A percentile compares a stretch with the other conserved stretches of the same genome.
phyloP scores from a whole-genome alignment of 106 monocot species.

The Acanthochlamys bracteata region DNA sequence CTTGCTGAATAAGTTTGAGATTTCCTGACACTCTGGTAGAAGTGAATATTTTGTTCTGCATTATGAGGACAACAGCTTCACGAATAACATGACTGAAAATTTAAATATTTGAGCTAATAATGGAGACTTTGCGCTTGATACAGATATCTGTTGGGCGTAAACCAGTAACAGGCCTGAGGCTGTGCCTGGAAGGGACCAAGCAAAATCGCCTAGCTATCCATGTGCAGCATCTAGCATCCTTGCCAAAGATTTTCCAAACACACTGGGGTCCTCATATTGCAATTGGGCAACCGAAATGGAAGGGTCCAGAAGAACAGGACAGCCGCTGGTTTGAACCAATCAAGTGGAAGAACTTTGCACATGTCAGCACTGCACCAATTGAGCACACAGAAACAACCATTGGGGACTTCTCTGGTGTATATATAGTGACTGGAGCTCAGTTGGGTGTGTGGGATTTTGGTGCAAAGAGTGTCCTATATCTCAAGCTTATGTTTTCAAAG shows the following conservation, averaged over 20 bases:
- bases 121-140: slow-evolving; percentile 4
- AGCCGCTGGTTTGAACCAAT: slow-evolving; percentile 97
- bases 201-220: slow-evolving; percentile 76
- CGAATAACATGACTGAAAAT: background rate
- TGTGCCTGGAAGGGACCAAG: slow-evolving; percentile 70
- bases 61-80: background rate
- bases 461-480: slow-evolving; percentile 71
- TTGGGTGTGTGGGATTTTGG: slow-evolving; percentile 95
- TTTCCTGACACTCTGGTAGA: background rate
- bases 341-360: slow-evolving; percentile 92
- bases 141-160: slow-evolving; percentile 84
- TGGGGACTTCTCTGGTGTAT: slow-evolving; percentile 72
- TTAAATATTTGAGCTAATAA: background rate
- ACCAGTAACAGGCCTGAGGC: slow-evolving; percentile 72
- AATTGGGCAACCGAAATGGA: slow-evolving; percentile 88
- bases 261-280: slow-evolving; percentile 80
- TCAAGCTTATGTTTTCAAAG: slow-evolving; percentile 69
- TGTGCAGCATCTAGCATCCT: slow-evolving; percentile 60
- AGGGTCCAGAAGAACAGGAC: slow-evolving; percentile 94
- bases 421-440: slow-evolving; percentile 86
- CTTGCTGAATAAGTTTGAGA: background rate
- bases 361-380: slow-evolving; percentile 91
- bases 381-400: slow-evolving; percentile 66
- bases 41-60: too few species aligned
- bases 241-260: slow-evolving; percentile 80